Evolutionary conservation across 2,329 filamentous ascomycete species (phyloP).

Genomic region (Nothophoma quercina): DNA sequence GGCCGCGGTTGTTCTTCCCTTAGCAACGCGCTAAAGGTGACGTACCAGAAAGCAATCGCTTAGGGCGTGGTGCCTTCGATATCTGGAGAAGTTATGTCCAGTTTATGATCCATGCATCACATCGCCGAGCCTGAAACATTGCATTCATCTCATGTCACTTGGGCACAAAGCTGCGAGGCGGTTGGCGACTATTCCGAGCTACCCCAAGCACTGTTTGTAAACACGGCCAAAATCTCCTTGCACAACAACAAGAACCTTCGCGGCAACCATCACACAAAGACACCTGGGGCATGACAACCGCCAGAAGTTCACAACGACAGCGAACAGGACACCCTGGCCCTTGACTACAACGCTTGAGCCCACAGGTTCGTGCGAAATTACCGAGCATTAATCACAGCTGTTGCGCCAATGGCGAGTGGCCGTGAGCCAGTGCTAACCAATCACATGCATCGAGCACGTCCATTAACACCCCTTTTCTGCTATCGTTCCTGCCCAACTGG

Average conservation of each 20-base stretch:
- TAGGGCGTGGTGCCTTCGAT: constrained; percentile 2
- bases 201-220: constrained; percentile 9
- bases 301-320: background rate
- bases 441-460: constrained; percentile 8
- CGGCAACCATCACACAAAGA: constrained; percentile 4
- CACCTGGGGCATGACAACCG: background rate
- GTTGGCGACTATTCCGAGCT: background rate
- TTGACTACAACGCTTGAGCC: constrained; percentile 19
- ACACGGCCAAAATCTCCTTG: constrained; percentile 1
- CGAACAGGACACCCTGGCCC: constrained; percentile 16
- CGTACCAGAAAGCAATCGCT: constrained; percentile 14
- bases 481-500: constrained; percentile 19
- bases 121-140: constrained; percentile 12
- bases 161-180: background rate
- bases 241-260: constrained; percentile 5
- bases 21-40: constrained; percentile 16
- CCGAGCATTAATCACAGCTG: constrained; percentile 11
- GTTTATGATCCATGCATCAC: constrained; percentile 19
- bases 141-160: constrained; percentile 4
- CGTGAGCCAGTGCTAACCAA: constrained; percentile 2
- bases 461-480: constrained; percentile 4
- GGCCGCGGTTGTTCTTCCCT: constrained; percentile 1
- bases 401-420: constrained; percentile 13
- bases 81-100: constrained; percentile 10
- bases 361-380: constrained; percentile 19